phyloP scores from a whole-genome alignment of 768 basidiomycete genomes.

The Porpolomopsis calyptriformis region DNA sequence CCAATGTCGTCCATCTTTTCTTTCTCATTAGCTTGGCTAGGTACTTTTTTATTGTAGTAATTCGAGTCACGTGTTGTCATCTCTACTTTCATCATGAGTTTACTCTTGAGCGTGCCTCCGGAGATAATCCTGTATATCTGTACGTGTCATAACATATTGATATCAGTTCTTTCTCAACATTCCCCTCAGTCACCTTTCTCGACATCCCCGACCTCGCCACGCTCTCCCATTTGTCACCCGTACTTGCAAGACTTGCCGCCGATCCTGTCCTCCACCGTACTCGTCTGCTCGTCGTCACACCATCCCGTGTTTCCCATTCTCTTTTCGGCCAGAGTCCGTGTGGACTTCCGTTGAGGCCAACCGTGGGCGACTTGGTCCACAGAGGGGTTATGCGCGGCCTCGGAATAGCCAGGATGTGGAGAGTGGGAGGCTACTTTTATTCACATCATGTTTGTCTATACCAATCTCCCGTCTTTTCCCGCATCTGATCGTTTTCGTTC shows the following conservation, averaged over 20 bases:
- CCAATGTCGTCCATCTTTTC: neutral
- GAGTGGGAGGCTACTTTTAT: slow-evolving; percentile 55
- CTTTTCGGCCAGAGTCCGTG: slow-evolving; percentile 49
- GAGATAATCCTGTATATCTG: slow-evolving; percentile 53
- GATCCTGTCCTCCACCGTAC: slow-evolving; percentile 57
- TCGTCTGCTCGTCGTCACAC: slow-evolving; percentile 50
- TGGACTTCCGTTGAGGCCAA: slow-evolving; percentile 51
- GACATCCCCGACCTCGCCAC: slow-evolving; percentile 62
- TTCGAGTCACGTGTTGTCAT: neutral
- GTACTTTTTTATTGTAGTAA: neutral
- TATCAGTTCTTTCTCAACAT: neutral
- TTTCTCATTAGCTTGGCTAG: neutral
- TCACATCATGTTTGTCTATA: slow-evolving; percentile 39
- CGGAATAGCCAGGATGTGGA: slow-evolving; percentile 55
- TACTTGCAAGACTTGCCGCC: slow-evolving; percentile 38
- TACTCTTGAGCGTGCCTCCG: slow-evolving; percentile 34
- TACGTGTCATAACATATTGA: slow-evolving; percentile 19
- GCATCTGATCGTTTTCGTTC: slow-evolving; percentile 8
- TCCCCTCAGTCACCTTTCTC: slow-evolving; percentile 48
- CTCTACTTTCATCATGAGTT: no score
- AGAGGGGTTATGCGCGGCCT: slow-evolving; percentile 62
- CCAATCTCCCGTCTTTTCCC: slow-evolving; percentile 1
- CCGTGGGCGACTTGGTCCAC: slow-evolving; percentile 55
- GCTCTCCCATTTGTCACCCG: slow-evolving; percentile 37
- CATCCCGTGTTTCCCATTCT: slow-evolving; percentile 56